A percentile compares a stretch with the other conserved stretches of the same genome.
Conservation (phyloP, 2,329 filamentous ascomycete genomes). For the Botrytis tulipae region DNA sequence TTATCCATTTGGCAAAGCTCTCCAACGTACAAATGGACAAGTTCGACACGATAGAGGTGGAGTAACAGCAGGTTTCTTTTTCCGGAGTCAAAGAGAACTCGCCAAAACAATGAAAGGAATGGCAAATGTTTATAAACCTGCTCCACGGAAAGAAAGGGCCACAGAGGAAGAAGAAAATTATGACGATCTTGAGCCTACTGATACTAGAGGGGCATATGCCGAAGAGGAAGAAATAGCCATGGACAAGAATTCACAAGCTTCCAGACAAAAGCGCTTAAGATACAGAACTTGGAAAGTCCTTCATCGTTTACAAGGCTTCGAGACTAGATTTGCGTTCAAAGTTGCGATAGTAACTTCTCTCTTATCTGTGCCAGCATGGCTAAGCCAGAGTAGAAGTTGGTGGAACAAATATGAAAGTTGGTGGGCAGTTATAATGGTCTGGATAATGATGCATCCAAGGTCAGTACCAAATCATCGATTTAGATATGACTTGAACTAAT, state of each 20-base stretch:
- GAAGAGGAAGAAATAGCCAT: constrained; percentile 43
- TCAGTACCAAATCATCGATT: constrained; percentile 30
- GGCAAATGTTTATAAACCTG: constrained; percentile 39
- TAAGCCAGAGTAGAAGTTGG: constrained; percentile 47
- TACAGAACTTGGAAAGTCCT: constrained; percentile 51
- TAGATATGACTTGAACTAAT: background rate
- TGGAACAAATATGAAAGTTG: constrained; percentile 56
- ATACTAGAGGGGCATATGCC: constrained; percentile 36
- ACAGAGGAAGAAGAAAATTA: constrained; percentile 31
- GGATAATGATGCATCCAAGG: constrained; percentile 46
- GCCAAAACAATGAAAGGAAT: constrained; percentile 39
- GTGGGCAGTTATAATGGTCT: constrained; percentile 52
- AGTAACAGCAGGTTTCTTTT: constrained; percentile 51
- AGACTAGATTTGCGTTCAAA: constrained; percentile 57
- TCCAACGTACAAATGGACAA: constrained; percentile 55
- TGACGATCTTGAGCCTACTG: constrained; percentile 27
- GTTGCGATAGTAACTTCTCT: constrained; percentile 51
- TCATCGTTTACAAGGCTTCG: constrained; percentile 56
- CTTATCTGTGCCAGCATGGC: constrained; percentile 54
- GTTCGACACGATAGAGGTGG: constrained; percentile 59
- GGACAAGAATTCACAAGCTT: constrained; percentile 40
- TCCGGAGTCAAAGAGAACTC: constrained; percentile 37
- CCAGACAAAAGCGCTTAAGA: constrained; percentile 43
- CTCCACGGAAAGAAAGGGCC: constrained; percentile 30
- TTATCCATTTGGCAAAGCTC: constrained; percentile 53